These are phyloP conservation scores for Astragalus glycyphyllos DNA, from an alignment of 306 rosid species.

Conservation along the genomic window DNA sequence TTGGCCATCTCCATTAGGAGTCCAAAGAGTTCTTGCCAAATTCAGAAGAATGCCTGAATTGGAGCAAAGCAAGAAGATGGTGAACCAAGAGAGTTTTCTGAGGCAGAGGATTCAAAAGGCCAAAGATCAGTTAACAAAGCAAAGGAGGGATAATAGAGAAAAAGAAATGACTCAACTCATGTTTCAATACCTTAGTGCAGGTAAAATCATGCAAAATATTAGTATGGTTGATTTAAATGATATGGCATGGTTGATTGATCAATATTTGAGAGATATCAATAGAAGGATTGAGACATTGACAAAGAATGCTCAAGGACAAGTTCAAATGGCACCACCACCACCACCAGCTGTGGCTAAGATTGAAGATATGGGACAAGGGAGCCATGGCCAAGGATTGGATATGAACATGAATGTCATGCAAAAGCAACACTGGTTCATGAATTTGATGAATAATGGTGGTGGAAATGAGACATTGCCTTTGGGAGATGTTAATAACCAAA, in stretches of 20 bases:
- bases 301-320: constrained; percentile 41
- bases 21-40: constrained; percentile 39
- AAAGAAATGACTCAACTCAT: constrained; percentile 53
- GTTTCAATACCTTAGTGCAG: constrained; percentile 53
- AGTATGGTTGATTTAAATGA: constrained; percentile 53
- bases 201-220: constrained; percentile 45
- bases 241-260: constrained; percentile 53
- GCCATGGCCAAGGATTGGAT: constrained; percentile 30
- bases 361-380: constrained; percentile 41
- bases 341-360: constrained; percentile 31
- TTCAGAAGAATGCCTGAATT: constrained; percentile 51
- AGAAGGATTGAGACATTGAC: constrained; percentile 46
- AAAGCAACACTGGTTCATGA: constrained; percentile 48
- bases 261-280: constrained; percentile 51
- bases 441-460: constrained; percentile 45
- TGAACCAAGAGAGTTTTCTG: constrained; percentile 54
- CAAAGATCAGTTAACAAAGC: constrained; percentile 47
- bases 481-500: constrained; percentile 42
- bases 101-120: constrained; percentile 51
- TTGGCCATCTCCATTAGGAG: constrained; percentile 54
- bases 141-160: constrained; percentile 50
- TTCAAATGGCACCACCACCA: constrained; percentile 30
- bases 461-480: constrained; percentile 40
- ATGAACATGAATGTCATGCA: constrained; percentile 41
- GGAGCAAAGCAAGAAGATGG: constrained; percentile 60